phyloP scores from a whole-genome alignment of 805 yeast genomes.

The Starmerella bacillaris region DNA sequence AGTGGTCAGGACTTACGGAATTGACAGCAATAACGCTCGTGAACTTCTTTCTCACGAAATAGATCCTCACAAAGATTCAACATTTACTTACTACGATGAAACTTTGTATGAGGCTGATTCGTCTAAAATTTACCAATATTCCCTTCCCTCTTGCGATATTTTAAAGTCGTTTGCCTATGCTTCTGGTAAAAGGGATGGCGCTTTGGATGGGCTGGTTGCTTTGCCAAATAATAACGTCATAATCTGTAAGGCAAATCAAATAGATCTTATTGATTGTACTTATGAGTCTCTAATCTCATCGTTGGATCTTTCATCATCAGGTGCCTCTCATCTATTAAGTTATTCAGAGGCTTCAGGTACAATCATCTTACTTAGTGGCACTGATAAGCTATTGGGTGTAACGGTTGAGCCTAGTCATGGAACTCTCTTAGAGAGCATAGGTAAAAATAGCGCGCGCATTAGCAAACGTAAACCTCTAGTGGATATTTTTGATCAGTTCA shows the following conservation, averaged over 20 bases:
- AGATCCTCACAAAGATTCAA: too few species aligned
- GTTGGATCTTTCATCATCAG: neutral
- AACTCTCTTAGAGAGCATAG: slow-evolving; percentile 16
- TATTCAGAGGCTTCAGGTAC: slow-evolving; percentile 9
- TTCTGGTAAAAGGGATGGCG: too few species aligned
- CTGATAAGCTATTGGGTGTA: slow-evolving; percentile 15
- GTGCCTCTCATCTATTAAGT: slow-evolving; percentile 4
- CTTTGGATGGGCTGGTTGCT: slow-evolving; percentile 8
- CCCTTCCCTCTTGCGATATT: too few species aligned
- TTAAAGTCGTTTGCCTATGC: too few species aligned
- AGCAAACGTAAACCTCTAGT: slow-evolving; percentile 13
- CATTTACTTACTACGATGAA: too few species aligned
- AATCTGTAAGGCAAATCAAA: slow-evolving; percentile 3
- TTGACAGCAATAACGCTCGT: too few species aligned
- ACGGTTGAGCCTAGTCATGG: slow-evolving; percentile 11
- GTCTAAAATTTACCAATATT: too few species aligned
- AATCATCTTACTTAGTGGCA: slow-evolving; percentile 7
- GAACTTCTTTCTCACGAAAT: too few species aligned
- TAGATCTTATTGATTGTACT: slow-evolving; percentile 13
- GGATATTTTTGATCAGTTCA: slow-evolving; percentile 24
- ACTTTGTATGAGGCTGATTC: too few species aligned
- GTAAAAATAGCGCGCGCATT: slow-evolving; percentile 12
- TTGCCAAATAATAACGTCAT: slow-evolving; percentile 11
- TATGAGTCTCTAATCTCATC: slow-evolving; percentile 10
- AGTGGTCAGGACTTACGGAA: too few species aligned